Evolutionary conservation across 345 rosid genomes (phyloP).

Genomic region (Ailanthus altissimus): DNA sequence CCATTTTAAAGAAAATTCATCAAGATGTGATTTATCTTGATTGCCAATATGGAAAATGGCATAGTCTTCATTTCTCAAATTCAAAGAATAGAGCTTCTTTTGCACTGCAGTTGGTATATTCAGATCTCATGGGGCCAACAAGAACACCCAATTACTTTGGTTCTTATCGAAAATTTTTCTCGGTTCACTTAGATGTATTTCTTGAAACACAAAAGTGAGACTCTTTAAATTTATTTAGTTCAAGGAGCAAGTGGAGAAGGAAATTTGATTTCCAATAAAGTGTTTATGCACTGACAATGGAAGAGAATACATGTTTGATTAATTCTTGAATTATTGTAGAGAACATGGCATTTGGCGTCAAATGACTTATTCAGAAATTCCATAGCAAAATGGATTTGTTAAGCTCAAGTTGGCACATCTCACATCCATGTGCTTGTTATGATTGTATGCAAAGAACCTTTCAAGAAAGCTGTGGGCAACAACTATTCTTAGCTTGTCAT

Average conservation of each 20-base stretch:
- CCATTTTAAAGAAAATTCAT: no score
- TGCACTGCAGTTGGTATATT: background rate
- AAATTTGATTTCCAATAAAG: background rate
- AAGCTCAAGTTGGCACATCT: background rate
- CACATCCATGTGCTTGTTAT: background rate
- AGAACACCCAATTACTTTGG: background rate
- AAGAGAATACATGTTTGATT: background rate
- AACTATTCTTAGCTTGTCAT: background rate
- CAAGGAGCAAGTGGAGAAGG: background rate
- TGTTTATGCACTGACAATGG: background rate
- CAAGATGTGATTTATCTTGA: no score
- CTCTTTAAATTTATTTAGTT: conserved; percentile 11
- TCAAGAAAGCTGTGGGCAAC: background rate
- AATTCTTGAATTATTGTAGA: background rate
- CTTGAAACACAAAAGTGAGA: conserved; percentile 6
- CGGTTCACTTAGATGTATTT: conserved; percentile 13
- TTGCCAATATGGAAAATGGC: background rate
- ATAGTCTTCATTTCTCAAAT: background rate
- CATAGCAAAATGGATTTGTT: background rate
- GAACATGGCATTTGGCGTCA: background rate
- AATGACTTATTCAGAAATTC: background rate
- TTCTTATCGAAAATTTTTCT: conserved; percentile 4
- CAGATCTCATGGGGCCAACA: conserved; percentile 8
- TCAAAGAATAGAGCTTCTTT: background rate
- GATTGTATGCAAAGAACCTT: background rate